Evolutionary conservation across 768 basidiomycete species (phyloP), one percentile per base, ranked within the genome.

Genomic region (Boletus vermiculosoides): DNA sequence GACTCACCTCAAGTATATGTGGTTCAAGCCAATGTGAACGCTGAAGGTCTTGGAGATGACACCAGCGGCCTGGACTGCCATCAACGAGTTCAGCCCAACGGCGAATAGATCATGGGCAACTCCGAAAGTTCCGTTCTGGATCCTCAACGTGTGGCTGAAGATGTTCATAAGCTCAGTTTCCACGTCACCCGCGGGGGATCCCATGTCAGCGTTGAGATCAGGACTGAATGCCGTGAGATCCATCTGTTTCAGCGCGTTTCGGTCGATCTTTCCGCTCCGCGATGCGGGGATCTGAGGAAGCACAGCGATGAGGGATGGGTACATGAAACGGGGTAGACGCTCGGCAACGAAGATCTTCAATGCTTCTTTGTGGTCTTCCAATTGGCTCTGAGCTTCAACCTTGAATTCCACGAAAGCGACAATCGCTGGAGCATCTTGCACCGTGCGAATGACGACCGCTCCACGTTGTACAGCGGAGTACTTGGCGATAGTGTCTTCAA

Each of bases 1-100:
- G 20, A 34, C 68, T 54, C 48, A 68, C 69, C 65, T 69, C 52
- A 70, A 56, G 46, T 70, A 70, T 34, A 65, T 60, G 42, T 70
- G 64, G 30, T 70, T 70, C 45, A 70, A 55, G 25, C 69, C 69
- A 30, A 70, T 62, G 50, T 70, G 66, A 5, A 69, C 67, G 25
- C 30, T 57, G 46, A 70, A 70, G 6, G 66, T 71, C 62, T 67
- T 70, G 31, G 69, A 66, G 28, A 71, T 52, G 28, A 65, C 11
- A 36, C 69, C 69, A 46, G 69, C 69, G 1, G 67, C 69, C 55
- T 71, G 69, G n/a, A 70, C 69, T 11, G 69, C 69, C 69, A 70
- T 71, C 47, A 71, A 48, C 23, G 69, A 69, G 56, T 70, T 71
- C 62, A 70, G 44, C 28, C 69, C 69, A 16, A 70, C 56, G 16